These are phyloP conservation scores for Cercospora brassicicola DNA, from an alignment of 2,329 filamentous ascomycete species.

Conservation along the genomic window DNA sequence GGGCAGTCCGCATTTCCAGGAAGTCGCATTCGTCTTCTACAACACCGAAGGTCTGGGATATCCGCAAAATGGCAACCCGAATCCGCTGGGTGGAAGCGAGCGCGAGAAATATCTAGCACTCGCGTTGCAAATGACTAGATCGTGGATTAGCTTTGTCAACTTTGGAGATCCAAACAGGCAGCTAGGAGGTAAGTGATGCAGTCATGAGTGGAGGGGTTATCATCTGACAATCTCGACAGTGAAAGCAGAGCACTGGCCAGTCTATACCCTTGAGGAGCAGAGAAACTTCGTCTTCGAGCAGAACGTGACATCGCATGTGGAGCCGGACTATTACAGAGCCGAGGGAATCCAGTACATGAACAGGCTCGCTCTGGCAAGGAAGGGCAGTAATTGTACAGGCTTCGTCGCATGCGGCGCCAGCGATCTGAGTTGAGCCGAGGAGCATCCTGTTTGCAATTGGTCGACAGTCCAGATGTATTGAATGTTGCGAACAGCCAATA, in stretches of 20 bases:
- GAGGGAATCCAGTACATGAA: constrained; percentile 44
- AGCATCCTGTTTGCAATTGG: neutral
- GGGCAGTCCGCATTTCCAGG: constrained; percentile 47
- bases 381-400: constrained; percentile 27
- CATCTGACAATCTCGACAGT: constrained; percentile 21
- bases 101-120: constrained; percentile 45
- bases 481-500: neutral
- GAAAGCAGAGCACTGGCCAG: constrained; percentile 44
- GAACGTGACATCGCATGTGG: constrained; percentile 42
- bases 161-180: constrained; percentile 45
- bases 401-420: constrained; percentile 28
- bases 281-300: constrained; percentile 54
- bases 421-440: neutral
- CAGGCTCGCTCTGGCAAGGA: constrained; percentile 29
- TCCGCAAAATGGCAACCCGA: constrained; percentile 26
- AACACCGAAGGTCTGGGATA: constrained; percentile 48
- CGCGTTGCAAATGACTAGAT: constrained; percentile 51
- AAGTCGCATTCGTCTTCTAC: constrained; percentile 57
- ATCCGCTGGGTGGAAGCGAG: constrained; percentile 27
- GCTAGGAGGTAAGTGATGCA: constrained; percentile 26
- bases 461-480: neutral
- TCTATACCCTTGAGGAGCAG: constrained; percentile 45
- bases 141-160: constrained; percentile 56
- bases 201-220: neutral
- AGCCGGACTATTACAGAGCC: constrained; percentile 49